A percentile compares a stretch with the other conserved stretches of the same genome.
These are phyloP conservation scores for Hericium erinaceus DNA, from an alignment of 768 basidiomycete genomes.

Conservation along the genomic window DNA sequence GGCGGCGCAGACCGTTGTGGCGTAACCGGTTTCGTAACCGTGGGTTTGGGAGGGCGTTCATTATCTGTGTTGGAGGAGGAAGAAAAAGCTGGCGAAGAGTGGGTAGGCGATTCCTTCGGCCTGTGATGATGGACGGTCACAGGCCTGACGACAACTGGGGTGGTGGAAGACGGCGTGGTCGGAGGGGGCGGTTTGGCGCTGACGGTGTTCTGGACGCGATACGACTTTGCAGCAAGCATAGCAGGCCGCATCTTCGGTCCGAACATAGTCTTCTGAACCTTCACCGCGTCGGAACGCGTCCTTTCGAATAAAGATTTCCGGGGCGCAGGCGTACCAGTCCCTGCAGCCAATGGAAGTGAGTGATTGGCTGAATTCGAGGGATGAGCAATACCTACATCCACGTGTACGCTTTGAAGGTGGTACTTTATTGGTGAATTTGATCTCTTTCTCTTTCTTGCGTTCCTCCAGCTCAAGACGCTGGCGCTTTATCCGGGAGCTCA, in stretches of 20 bases:
- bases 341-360: conserved; percentile 20
- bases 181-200: conserved; percentile 19
- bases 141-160: conserved; percentile 1
- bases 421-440: conserved; percentile 63
- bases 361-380: conserved; percentile 2
- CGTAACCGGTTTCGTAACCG: neutral
- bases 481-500: conserved; percentile 50
- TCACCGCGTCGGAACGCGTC: conserved; percentile 61
- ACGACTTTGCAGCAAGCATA: conserved; percentile 36
- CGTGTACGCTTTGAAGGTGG: conserved; percentile 58
- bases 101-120: too few relatives aligned
- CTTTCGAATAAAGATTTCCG: conserved; percentile 75
- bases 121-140: neutral
- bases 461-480: conserved; percentile 64
- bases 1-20: neutral
- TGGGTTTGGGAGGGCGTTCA: neutral
- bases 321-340: conserved; percentile 22
- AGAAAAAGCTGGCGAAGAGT: too few relatives aligned
- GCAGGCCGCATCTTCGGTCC: conserved; percentile 44
- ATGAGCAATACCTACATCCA: conserved; percentile 35
- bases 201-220: conserved; percentile 22
- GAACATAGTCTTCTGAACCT: conserved; percentile 54
- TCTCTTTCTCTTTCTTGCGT: conserved; percentile 67
- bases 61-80: too few relatives aligned
- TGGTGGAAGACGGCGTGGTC: conserved; percentile 24